These are phyloP conservation scores for Suillus spraguei DNA, from an alignment of 768 basidiomycete species.

Conservation along the genomic window DNA sequence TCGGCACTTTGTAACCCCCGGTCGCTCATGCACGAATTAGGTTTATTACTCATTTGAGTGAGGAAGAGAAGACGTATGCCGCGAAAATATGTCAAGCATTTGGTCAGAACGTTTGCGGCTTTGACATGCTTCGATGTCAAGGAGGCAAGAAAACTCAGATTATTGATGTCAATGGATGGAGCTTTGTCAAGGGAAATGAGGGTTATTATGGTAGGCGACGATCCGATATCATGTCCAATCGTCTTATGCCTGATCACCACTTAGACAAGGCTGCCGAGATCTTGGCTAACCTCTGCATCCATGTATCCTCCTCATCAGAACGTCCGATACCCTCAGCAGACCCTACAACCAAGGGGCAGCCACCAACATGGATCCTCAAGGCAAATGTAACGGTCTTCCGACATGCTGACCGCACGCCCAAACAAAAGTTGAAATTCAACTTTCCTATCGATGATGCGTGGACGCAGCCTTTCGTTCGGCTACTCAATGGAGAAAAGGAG, in stretches of 20 bases:
- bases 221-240: not conserved
- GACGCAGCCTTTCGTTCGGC: conserved; percentile 88
- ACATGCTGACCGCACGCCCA: conserved; percentile 98
- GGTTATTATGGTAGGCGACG: conserved; percentile 79
- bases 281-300: conserved; percentile 81
- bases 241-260: conserved; percentile 15
- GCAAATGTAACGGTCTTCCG: conserved; percentile 95
- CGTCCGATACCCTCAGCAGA: conserved; percentile 62
- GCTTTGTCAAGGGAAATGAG: conserved; percentile 95
- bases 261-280: conserved; percentile 96
- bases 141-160: conserved; percentile 82
- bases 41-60: conserved; percentile 88
- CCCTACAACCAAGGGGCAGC: conserved; percentile 48
- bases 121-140: conserved; percentile 90
- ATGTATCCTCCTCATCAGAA: conserved; percentile 64
- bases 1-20: not conserved
- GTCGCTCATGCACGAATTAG: conserved; percentile 38
- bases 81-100: conserved; percentile 93
- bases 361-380: conserved; percentile 85
- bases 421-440: conserved; percentile 77
- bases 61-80: conserved; percentile 89
- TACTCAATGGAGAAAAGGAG: conserved; percentile 91
- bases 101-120: conserved; percentile 97
- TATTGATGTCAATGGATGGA: conserved; percentile 99
- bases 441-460: conserved; percentile 93